phyloP scores from a whole-genome alignment of 371 early-diverging fungal genomes.

The Rhizopus sp. region DNA sequence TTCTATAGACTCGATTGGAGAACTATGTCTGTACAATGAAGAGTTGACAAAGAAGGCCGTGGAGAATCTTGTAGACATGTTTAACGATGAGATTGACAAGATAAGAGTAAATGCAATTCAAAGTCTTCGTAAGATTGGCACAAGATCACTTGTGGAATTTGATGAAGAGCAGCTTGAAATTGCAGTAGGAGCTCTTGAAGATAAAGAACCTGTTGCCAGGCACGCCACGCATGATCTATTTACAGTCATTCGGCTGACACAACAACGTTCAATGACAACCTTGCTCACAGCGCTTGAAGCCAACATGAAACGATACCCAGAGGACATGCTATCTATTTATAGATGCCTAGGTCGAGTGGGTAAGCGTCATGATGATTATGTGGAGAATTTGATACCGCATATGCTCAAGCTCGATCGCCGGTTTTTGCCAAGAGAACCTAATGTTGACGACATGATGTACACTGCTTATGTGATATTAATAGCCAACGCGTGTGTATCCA shows the following conservation, averaged over 20 bases:
- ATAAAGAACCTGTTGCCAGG: slow-evolving; percentile 67
- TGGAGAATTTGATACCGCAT: slow-evolving; percentile 51
- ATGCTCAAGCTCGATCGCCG: slow-evolving; percentile 66
- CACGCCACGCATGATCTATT: slow-evolving; percentile 69
- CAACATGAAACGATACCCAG: slow-evolving; percentile 66
- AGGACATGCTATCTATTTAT: slow-evolving; percentile 71
- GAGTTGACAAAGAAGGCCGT: slow-evolving; percentile 68
- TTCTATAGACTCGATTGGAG: slow-evolving; percentile 73
- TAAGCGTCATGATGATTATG: slow-evolving; percentile 56
- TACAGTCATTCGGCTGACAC: slow-evolving; percentile 48
- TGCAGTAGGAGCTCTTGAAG: slow-evolving; percentile 75
- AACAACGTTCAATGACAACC: slow-evolving; percentile 31
- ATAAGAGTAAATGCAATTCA: slow-evolving; percentile 82
- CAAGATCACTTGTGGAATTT: slow-evolving; percentile 55
- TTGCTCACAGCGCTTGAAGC: slow-evolving; percentile 58
- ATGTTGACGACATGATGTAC: slow-evolving; percentile 65
- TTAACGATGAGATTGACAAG: slow-evolving; percentile 86
- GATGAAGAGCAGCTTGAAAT: slow-evolving; percentile 79
- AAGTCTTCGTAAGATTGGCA: slow-evolving; percentile 73
- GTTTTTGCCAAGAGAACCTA: slow-evolving; percentile 70
- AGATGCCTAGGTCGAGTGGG: slow-evolving; percentile 66
- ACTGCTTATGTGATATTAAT: slow-evolving; percentile 70
- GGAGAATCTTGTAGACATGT: slow-evolving; percentile 89
- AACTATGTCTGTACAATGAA: slow-evolving; percentile 65
- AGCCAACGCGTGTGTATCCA: slow-evolving; percentile 63